Percentiles rank a stretch among this genome's conserved stretches.
These are phyloP conservation scores for Takashimella tepidaria DNA, from an alignment of 1,284 basidiomycete species.

Conservation along the genomic window DNA sequence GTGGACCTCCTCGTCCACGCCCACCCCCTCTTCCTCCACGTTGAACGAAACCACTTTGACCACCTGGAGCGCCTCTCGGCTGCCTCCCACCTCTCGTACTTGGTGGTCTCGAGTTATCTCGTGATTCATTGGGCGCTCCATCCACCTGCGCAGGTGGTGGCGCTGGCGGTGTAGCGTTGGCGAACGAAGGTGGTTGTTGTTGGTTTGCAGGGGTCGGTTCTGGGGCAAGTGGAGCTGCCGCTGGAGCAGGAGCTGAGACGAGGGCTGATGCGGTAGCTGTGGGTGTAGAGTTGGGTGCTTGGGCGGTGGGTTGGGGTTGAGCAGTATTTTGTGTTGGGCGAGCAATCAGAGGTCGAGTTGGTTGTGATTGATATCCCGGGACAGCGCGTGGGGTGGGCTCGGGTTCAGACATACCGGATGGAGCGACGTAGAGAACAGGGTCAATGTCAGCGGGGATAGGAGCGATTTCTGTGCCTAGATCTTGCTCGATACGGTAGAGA, in stretches of 20 bases:
- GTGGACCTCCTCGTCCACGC: constrained; percentile 1
- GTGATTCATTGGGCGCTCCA: background rate
- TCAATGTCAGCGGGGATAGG: constrained; percentile 91
- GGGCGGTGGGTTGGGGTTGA: constrained; percentile 2
- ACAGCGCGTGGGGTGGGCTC: constrained; percentile 13
- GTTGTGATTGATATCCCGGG: constrained; percentile 11
- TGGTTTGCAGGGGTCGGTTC: background rate
- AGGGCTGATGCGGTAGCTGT: background rate
- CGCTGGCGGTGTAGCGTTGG: background rate
- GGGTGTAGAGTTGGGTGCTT: constrained; percentile 1
- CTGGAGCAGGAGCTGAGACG: background rate
- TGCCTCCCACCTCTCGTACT: background rate
- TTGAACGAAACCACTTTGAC: background rate
- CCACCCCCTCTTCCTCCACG: constrained; percentile 4
- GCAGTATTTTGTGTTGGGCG: too few species aligned
- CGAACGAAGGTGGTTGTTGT: too few species aligned
- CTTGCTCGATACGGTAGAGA: constrained; percentile 95
- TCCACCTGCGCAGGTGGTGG: background rate
- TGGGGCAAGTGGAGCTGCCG: background rate
- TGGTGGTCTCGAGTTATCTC: background rate
- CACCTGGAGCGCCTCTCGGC: background rate
- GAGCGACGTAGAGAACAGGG: constrained; percentile 83
- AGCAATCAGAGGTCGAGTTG: constrained; percentile 7
- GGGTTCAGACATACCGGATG: constrained; percentile 31
- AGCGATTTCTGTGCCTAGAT: constrained; percentile 95